Conservation (phyloP, 768 basidiomycete genomes). For the Dentipellis sp. region DNA sequence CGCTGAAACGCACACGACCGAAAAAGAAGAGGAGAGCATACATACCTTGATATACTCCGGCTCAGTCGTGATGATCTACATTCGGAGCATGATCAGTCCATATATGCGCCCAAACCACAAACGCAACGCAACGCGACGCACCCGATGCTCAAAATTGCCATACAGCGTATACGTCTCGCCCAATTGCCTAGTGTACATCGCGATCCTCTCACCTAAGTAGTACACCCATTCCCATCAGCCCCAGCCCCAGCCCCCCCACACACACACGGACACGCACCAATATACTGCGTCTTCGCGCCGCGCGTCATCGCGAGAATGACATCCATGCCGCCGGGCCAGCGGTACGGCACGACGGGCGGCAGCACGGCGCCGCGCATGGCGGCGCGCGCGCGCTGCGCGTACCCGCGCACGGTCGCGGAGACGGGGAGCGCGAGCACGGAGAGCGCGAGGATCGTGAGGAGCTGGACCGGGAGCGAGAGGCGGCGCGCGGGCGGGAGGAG, state of each 20-base stretch:
- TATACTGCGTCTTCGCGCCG: background rate
- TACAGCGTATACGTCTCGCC: background rate
- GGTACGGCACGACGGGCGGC: background rate
- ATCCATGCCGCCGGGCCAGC: background rate
- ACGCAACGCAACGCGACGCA: background rate
- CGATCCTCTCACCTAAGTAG: background rate
- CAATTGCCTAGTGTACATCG: background rate
- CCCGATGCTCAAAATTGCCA: background rate
- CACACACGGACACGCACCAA: background rate
- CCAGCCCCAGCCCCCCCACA: background rate
- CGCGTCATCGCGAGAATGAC: background rate
- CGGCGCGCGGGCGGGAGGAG: too few relatives aligned
- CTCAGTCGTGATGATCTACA: background rate
- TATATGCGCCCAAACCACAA: background rate
- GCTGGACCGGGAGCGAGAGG: too few relatives aligned
- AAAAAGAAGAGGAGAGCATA: background rate
- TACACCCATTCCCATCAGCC: background rate
- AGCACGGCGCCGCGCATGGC: background rate
- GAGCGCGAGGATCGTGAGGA: too few relatives aligned
- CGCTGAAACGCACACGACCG: background rate
- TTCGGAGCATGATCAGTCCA: too few relatives aligned
- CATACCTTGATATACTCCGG: background rate
- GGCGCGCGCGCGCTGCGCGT: too few relatives aligned
- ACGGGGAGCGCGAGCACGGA: too few relatives aligned
- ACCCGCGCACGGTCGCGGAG: too few relatives aligned